Evolutionary conservation across 2,329 filamentous ascomycete species (phyloP), one percentile per base, ranked within the genome.

Genomic region (Phialemonium atrogriseum): DNA sequence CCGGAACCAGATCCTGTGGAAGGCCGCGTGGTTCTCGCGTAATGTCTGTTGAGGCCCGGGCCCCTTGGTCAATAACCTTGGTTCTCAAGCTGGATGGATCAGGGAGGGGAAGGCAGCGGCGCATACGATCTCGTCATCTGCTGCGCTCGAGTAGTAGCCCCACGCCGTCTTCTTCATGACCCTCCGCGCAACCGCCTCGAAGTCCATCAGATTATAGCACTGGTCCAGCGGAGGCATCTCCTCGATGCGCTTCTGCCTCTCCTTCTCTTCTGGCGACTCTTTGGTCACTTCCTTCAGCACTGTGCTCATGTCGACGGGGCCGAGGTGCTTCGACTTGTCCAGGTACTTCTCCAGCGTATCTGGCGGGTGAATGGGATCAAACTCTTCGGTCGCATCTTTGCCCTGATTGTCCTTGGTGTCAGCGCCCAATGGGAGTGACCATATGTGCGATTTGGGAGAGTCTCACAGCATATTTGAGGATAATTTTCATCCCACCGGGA

Each of bases 141-240:
- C 86, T 35, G 85, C 89, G 51, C 84, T 91, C 1, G 86, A 94
- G 59, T 98, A 98, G 64, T 98, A 98, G 16, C 84, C 91, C 91
- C 91, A 98, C 0, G 89, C 89, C 2, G 80, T 82, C 65, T 84
- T 93, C 73, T 94, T 95, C 89, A 96, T 95, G 35, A 93, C 77
- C 23, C 77, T 69, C 47, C 81, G 78, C 5, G 91, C 91, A 21
- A 96, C 89, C 4, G 85, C 78, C 68, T 98, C 91, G 55, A 98
- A 98, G 61, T 98, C 91, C 63, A 91, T 75, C 38, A 95, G 62
- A 55, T 95, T 95, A 60, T 88, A 94, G 66, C 87, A 94, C 55
- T 93, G 83, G 43, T 84, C 80, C 38, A 95, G 64, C 27, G 78
- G 65, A 1, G 88, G 88, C 77, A 87, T 93, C 38, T 70, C 64